phyloP scores from a whole-genome alignment of 768 basidiomycete species.

The Boletales sp. region DNA sequence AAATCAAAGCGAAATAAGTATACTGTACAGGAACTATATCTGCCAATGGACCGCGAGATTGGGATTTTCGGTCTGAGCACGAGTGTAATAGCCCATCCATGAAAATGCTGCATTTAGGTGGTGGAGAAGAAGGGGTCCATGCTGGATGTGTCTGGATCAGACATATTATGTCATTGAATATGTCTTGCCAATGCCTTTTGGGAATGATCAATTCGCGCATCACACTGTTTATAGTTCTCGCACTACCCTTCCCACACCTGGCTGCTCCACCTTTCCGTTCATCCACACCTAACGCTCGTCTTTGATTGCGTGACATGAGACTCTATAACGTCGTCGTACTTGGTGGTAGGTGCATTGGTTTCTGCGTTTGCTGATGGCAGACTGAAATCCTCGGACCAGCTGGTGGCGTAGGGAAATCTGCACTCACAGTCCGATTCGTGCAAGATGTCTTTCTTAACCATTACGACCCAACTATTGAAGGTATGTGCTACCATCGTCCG shows the following conservation, averaged over 20 bases:
- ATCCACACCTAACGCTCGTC: constrained; percentile 4
- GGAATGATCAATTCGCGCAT: not conserved
- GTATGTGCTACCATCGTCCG: constrained; percentile 31
- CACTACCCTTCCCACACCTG: constrained; percentile 21
- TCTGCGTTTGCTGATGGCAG: not conserved
- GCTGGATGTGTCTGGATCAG: too few species aligned
- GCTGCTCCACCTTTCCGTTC: not conserved
- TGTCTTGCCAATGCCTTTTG: too few species aligned
- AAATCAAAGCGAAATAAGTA: too few species aligned
- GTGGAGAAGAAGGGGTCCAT: too few species aligned
- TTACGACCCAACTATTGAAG: constrained; percentile 86
- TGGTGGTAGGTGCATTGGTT: constrained; percentile 52
- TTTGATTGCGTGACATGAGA: constrained; percentile 43
- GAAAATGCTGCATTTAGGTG: too few species aligned
- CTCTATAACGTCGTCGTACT: constrained; percentile 78
- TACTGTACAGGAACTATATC: too few species aligned
- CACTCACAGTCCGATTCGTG: constrained; percentile 77
- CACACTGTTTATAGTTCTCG: constrained; percentile 9
- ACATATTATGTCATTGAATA: too few species aligned
- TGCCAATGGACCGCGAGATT: too few species aligned
- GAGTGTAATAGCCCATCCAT: too few species aligned
- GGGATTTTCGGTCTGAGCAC: too few species aligned
- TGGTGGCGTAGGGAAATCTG: constrained; percentile 88
- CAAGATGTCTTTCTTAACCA: constrained; percentile 68
- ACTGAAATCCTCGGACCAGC: constrained; percentile 39